A percentile compares a stretch with the other conserved stretches of the same genome.
These are phyloP conservation scores for Plenodomus lindquistii DNA, from an alignment of 2,329 filamentous ascomycete species.

Conservation along the genomic window DNA sequence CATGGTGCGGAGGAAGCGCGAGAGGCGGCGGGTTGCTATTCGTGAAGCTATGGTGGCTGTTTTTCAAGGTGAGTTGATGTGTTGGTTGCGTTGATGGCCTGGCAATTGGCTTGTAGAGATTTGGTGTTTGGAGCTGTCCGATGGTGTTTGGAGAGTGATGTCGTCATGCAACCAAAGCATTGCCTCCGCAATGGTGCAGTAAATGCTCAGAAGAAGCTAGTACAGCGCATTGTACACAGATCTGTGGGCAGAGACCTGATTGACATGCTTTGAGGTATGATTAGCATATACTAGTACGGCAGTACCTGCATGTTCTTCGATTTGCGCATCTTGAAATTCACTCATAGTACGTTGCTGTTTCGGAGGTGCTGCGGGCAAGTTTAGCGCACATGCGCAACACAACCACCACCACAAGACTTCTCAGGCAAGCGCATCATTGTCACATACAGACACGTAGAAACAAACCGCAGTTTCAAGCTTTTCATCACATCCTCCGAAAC, in stretches of 20 bases:
- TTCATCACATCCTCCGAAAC: not conserved
- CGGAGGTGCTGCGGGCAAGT: not conserved
- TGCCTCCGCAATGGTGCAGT: constrained; percentile 10
- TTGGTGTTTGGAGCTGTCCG: constrained; percentile 3
- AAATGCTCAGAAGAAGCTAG: constrained; percentile 2
- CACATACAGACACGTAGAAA: not conserved
- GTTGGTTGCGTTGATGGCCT: constrained; percentile 1
- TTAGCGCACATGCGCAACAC: not conserved
- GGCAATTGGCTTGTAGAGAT: not conserved
- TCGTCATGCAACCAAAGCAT: constrained; percentile 20
- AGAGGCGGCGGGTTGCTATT: constrained; percentile 42
- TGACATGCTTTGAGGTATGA: not conserved
- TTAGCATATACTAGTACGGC: not conserved
- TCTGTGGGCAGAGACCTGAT: not conserved
- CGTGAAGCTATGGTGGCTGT: constrained; percentile 47
- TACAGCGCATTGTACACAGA: not conserved
- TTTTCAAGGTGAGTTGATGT: not conserved
- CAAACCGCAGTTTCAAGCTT: not conserved
- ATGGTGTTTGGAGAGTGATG: constrained; percentile 14
- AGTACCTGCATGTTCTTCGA: not conserved
- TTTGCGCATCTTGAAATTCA: not conserved
- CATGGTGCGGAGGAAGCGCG: constrained; percentile 50
- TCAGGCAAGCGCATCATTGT: not conserved
- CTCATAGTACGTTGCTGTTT: not conserved
- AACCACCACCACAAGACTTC: not conserved